Base-by-base conservation (phyloP, 2,329 filamentous ascomycete species). In the Helotiales sp. region DNA sequence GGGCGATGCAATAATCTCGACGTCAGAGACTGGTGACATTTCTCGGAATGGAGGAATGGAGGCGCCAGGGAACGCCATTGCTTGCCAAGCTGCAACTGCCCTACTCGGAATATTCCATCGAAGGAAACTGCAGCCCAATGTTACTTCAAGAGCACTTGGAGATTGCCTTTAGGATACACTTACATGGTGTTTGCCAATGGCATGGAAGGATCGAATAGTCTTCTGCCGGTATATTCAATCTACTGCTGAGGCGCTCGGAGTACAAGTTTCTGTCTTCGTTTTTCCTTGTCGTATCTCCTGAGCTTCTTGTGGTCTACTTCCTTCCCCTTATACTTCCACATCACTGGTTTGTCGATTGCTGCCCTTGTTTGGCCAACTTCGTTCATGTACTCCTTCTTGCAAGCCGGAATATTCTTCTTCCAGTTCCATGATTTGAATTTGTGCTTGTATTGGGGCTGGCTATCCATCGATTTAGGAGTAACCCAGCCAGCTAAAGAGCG, bases 381-480 rank as follows among this genome's bases (percentile, higher is more conserved):
- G 19, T 22, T 17, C 10, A 53, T 55, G 19, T 38, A 13, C 2
- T 17, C 50, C n/a, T 53, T 53, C 36, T 53, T 44, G 6, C 10
- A 13, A 22, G 50, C 15, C 24, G 33, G 19, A 27, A 53, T 13
- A 7, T 24, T 31, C 36, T 40, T 38, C 27, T 38, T 40, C 50
- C 17, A 25, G 5, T 40, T 40, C 50, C 50, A 53, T 15, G 36
- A 22, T 22, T 36, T 31, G 13, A 53, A 53, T n/a, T 44, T 24
- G 36, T 36, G 34, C 29, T 53, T 53, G 34, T 53, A 53, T n/a
- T 53, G 50, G n/a, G 22, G 12, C 19, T 53, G 19, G 15, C 50
- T 53, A 24, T 24, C 9, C 19, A 22, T 24, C 25, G 9, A 24
- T 42, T n/a, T 22, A 42, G 38, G 15, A 25, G 42, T 7, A 44